Base-by-base conservation (phyloP, 2,329 filamentous ascomycete species). In the Talaromyces sp. region DNA sequence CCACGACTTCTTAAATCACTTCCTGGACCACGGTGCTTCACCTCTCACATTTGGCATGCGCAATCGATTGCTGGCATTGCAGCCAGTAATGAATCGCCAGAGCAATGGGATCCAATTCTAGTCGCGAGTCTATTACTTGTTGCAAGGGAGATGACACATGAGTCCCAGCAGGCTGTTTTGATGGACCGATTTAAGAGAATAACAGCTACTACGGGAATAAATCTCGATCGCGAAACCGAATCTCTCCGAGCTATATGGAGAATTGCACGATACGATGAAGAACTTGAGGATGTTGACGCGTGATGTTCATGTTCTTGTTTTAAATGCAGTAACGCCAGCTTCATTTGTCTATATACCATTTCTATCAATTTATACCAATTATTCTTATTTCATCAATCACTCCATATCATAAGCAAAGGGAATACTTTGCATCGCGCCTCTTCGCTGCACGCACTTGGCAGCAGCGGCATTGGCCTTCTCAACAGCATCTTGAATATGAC, bases 31-130 rank as follows among this genome's bases (percentile, higher is more conserved):
- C 50, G 60, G 6, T 61, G 56, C 13, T 60, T 64, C 14, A 60
- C 62, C 0, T 66, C 63, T 8, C 56, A 62, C 22, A 64, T 66
- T 30, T 66, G 63, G 63, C 62, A 66, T 46, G 63, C 62, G 2
- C 63, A 66, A 27, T 58, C 61, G 0, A 65, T 66, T 4, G 60
- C 61, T 4, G 63, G 63, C 3, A 63, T 65, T 4, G 56, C 57
- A 4, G 52, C 57, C 9, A 64, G 61, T n/a, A 65, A 65, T 47
- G 63, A 65, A 8, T 63, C 61, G 1, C 52, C 52, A 0, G 61
- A 65, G 30, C 63, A 65, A 43, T 65, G 61, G 58, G 62, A 65
- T 22, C 61, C 62, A 4, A 53, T 66, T n/a, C 40, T 66, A 0
- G 51, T 66, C 16, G 57, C 60, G 1, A 51, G 60, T 24, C 41